A percentile compares a stretch with the other conserved stretches of the same genome.
phyloP scores from a whole-genome alignment of 495 filamentous ascomycete species.

The Aspergillus bridgeri region DNA sequence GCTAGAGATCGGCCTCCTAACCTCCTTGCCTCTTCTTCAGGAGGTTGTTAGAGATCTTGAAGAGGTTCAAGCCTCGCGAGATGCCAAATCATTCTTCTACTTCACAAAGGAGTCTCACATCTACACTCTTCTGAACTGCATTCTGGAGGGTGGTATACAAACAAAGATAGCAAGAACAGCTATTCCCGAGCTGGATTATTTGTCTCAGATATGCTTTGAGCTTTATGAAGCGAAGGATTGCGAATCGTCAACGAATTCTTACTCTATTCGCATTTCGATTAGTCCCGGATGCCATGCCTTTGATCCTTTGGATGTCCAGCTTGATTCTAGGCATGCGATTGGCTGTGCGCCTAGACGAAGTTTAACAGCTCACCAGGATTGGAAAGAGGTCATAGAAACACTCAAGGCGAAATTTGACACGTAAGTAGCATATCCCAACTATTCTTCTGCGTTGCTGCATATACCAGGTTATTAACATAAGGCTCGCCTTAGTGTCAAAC shows the following conservation, averaged over 20 bases:
- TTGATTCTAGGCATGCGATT: slow-evolving; percentile 93
- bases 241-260: slow-evolving; percentile 70
- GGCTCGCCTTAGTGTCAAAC: slow-evolving; percentile 65
- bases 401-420: slow-evolving; percentile 90
- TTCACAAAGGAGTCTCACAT: slow-evolving; percentile 99
- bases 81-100: slow-evolving; percentile 95
- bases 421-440: slow-evolving; percentile 49
- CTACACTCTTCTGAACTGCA: slow-evolving; percentile 96
- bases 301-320: slow-evolving; percentile 90
- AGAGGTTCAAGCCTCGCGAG: slow-evolving; percentile 88
- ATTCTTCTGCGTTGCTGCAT: neutral
- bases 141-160: slow-evolving; percentile 90
- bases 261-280: slow-evolving; percentile 93
- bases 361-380: slow-evolving; percentile 87
- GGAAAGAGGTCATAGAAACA: slow-evolving; percentile 94
- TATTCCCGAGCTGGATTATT: slow-evolving; percentile 95
- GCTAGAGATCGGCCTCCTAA: slow-evolving; percentile 93
- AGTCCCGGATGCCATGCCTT: slow-evolving; percentile 94
- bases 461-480: neutral
- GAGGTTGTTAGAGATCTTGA: slow-evolving; percentile 97
- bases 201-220: slow-evolving; percentile 97
- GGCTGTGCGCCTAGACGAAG: slow-evolving; percentile 85
- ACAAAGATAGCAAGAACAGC: slow-evolving; percentile 87
- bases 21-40: slow-evolving; percentile 85
- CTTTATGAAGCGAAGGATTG: slow-evolving; percentile 90